Percentiles rank a stretch among this genome's conserved stretches.
phyloP scores from a whole-genome alignment of 1,284 basidiomycete species.

The Cerioporus squamosus region DNA sequence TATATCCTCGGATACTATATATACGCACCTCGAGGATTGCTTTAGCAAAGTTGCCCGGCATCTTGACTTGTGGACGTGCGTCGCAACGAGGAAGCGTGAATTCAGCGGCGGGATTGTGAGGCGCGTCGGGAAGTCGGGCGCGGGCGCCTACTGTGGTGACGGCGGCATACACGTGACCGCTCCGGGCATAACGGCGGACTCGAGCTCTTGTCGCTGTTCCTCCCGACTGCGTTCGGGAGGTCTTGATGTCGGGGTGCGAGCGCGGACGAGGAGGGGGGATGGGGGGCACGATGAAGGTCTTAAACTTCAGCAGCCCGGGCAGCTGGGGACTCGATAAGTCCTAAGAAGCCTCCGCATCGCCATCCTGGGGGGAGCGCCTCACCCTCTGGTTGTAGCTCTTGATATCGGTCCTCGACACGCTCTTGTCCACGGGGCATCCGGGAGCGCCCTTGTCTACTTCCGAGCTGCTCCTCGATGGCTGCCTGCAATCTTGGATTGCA shows the following conservation, averaged over 20 bases:
- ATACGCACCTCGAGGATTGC: no score
- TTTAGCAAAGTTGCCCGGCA: no score
- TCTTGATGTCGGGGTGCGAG: not conserved
- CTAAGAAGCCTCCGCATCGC: not conserved
- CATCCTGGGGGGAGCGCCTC: not conserved
- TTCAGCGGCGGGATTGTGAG: no score
- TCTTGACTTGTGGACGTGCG: no score
- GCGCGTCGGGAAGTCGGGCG: no score
- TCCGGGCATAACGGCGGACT: no score
- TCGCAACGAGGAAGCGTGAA: no score
- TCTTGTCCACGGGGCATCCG: not conserved
- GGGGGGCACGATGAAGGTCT: not conserved
- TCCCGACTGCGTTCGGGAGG: constrained; percentile 2
- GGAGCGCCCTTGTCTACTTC: not conserved
- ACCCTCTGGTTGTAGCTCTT: not conserved
- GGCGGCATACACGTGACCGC: no score
- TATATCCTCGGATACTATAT: no score
- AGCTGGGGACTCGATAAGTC: not conserved
- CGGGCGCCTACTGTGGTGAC: no score
- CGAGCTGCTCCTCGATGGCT: not conserved
- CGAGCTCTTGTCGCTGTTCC: constrained; percentile 3
- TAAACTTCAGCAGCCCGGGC: constrained; percentile 1
- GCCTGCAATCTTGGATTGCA: not conserved
- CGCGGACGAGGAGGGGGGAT: not conserved
- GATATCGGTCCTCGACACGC: not conserved